A percentile compares a stretch with the other conserved stretches of the same genome.
Evolutionary conservation across 352 stramenopile species (phyloP).

Genomic region (Phytophthora fragariae): DNA sequence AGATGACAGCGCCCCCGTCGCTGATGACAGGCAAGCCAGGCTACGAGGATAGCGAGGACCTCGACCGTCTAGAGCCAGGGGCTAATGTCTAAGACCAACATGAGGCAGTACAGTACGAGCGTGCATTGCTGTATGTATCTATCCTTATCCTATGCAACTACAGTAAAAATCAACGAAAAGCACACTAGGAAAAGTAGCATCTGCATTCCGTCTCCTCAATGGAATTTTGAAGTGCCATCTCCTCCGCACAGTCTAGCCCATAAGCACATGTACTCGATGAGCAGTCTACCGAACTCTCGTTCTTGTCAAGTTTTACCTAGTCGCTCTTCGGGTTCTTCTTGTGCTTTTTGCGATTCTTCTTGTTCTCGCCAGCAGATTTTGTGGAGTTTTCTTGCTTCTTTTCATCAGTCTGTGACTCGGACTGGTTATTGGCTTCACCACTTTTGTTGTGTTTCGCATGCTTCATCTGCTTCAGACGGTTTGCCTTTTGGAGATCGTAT

Average conservation of each 20-base stretch:
- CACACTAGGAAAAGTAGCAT: slow-evolving; percentile 24
- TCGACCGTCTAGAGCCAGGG: slow-evolving; percentile 70
- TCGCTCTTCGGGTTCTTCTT: slow-evolving; percentile 41
- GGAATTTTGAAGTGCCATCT: slow-evolving; percentile 1
- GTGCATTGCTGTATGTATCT: slow-evolving; percentile 36
- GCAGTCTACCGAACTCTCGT: not conserved
- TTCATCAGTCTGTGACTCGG: slow-evolving; percentile 12
- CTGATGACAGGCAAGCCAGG: slow-evolving; percentile 74
- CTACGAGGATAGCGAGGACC: slow-evolving; percentile 72
- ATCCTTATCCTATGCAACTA: slow-evolving; percentile 32
- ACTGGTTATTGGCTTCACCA: slow-evolving; percentile 12
- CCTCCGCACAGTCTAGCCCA: not conserved
- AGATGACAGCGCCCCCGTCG: slow-evolving; percentile 79
- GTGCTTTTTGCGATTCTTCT: slow-evolving; percentile 37
- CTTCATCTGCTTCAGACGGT: slow-evolving; percentile 72
- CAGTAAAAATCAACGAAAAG: slow-evolving; percentile 32
- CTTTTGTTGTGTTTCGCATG: slow-evolving; percentile 34
- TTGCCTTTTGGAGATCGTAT: slow-evolving; percentile 88
- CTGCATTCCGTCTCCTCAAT: slow-evolving; percentile 19
- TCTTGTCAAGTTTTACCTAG: not conserved
- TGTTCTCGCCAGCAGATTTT: slow-evolving; percentile 10
- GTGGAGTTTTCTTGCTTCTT: slow-evolving; percentile 17
- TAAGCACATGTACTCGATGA: not conserved
- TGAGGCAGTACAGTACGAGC: slow-evolving; percentile 23
- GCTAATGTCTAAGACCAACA: slow-evolving; percentile 52